phyloP scores from a whole-genome alignment of 192 early-diverging fungal genomes.

The Pecoramyces ruminantium region DNA sequence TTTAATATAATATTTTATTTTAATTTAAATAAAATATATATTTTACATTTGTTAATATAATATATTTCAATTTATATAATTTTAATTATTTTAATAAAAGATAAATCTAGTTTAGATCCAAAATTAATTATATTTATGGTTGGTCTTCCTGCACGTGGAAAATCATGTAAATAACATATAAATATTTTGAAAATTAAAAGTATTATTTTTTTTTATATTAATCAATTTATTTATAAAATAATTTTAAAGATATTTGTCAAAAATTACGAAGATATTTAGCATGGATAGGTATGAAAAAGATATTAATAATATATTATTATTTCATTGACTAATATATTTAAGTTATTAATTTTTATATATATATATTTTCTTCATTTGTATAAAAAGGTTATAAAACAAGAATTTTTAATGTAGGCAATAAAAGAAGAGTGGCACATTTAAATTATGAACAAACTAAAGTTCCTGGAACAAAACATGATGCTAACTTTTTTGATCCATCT shows the following conservation, averaged over 20 bases:
- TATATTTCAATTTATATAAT: not conserved
- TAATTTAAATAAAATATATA: not conserved
- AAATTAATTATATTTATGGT: constrained; percentile 19
- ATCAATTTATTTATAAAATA: too few relatives aligned
- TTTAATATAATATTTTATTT: too few relatives aligned
- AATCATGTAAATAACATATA: constrained; percentile 34
- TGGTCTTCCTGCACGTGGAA: constrained; percentile 87
- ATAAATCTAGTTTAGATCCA: not conserved
- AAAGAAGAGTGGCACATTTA: constrained; percentile 49
- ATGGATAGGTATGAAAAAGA: constrained; percentile 61
- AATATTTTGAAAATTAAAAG: too few relatives aligned
- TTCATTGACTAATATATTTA: too few relatives aligned
- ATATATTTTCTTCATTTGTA: constrained; percentile 3
- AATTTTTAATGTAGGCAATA: constrained; percentile 93
- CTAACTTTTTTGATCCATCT: constrained; percentile 84
- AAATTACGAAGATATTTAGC: constrained; percentile 81
- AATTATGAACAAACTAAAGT: constrained; percentile 6
- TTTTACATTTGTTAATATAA: not conserved
- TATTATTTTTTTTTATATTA: too few relatives aligned
- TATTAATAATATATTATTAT: too few relatives aligned
- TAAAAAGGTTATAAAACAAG: constrained; percentile 29
- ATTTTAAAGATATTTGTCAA: constrained; percentile 69
- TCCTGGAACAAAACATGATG: constrained; percentile 44
- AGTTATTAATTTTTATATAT: not conserved
- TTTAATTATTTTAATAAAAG: not conserved